A percentile compares a stretch with the other conserved stretches of the same genome.
Evolutionary conservation across 108 stramenopile species (phyloP).

Genomic region (Fragilariopsis cylindrus): DNA sequence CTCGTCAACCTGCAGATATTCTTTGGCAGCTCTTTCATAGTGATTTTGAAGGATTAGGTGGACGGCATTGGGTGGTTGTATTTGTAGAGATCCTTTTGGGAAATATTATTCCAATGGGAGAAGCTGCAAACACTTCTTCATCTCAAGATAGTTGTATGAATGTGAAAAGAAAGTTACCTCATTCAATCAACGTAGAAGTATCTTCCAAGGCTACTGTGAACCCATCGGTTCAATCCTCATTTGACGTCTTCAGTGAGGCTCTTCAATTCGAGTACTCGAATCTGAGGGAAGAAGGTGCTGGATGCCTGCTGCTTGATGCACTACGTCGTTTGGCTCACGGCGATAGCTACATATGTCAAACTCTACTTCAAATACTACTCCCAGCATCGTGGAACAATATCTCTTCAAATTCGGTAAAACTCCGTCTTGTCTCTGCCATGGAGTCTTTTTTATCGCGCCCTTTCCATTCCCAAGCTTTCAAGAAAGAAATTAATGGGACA

Average conservation of each 20-base stretch:
- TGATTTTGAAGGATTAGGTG: slow-evolving; percentile 71
- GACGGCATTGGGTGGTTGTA: slow-evolving; percentile 64
- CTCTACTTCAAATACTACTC: slow-evolving; percentile 53
- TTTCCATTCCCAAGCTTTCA: slow-evolving; percentile 70
- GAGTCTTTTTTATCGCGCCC: slow-evolving; percentile 69
- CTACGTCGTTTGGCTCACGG: slow-evolving; percentile 58
- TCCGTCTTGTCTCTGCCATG: slow-evolving; percentile 45
- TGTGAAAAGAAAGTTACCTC: slow-evolving; percentile 3
- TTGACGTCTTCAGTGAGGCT: background rate
- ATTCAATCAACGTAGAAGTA: background rate
- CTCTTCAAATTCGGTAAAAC: slow-evolving; percentile 41
- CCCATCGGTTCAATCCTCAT: background rate
- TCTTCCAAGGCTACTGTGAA: background rate
- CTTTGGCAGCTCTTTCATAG: slow-evolving; percentile 60
- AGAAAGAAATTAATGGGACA: slow-evolving; percentile 23
- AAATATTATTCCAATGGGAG: background rate
- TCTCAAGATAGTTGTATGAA: too few relatives aligned
- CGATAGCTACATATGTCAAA: slow-evolving; percentile 46
- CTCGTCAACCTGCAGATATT: slow-evolving; percentile 32
- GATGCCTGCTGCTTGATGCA: slow-evolving; percentile 11
- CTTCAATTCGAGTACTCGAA: background rate
- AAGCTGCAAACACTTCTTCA: background rate
- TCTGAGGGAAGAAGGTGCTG: slow-evolving; percentile 5
- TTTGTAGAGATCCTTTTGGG: slow-evolving; percentile 64
- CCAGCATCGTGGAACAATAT: slow-evolving; percentile 57